Evolutionary conservation across 176 grass and related monocot species (phyloP).

Genomic region (Triticum dicoccoides): DNA sequence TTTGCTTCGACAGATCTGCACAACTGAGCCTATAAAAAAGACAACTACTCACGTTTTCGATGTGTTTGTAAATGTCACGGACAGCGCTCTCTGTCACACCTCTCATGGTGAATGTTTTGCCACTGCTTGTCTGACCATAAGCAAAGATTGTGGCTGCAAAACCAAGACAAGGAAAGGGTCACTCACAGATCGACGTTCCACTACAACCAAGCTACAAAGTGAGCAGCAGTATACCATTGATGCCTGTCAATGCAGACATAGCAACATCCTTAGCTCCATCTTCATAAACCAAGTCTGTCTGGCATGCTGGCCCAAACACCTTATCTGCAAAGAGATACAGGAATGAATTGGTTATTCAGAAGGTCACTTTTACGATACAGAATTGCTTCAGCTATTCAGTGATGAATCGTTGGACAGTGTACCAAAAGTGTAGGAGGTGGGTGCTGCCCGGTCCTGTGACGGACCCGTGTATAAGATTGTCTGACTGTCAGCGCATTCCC

Average conservation of each 20-base stretch:
- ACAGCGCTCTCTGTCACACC: conserved; percentile 86
- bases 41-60: conserved; percentile 40
- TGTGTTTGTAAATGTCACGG: conserved; percentile 63
- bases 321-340: conserved; percentile 36
- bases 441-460: conserved; percentile 47
- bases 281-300: conserved; percentile 70
- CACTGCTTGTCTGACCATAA: conserved; percentile 97
- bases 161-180: conserved; percentile 5
- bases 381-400: conserved; percentile 17
- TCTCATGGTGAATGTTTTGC: conserved; percentile 94
- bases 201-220: not conserved
- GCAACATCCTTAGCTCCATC: conserved; percentile 84
- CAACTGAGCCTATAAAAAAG: conserved; percentile 6
- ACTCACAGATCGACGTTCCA: not conserved
- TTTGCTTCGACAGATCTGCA: conserved; percentile 9
- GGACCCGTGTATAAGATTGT: conserved; percentile 68
- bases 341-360: not conserved
- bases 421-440: conserved; percentile 80
- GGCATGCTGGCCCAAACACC: conserved; percentile 43
- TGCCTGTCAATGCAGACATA: conserved; percentile 54
- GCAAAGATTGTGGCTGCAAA: conserved; percentile 66
- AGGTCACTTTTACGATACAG: not conserved
- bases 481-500: conserved; percentile 72
- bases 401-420: conserved; percentile 19
- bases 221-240: conserved; percentile 41